Base-by-base conservation (phyloP, 768 basidiomycete species). In the Mrakia gelida region DNA sequence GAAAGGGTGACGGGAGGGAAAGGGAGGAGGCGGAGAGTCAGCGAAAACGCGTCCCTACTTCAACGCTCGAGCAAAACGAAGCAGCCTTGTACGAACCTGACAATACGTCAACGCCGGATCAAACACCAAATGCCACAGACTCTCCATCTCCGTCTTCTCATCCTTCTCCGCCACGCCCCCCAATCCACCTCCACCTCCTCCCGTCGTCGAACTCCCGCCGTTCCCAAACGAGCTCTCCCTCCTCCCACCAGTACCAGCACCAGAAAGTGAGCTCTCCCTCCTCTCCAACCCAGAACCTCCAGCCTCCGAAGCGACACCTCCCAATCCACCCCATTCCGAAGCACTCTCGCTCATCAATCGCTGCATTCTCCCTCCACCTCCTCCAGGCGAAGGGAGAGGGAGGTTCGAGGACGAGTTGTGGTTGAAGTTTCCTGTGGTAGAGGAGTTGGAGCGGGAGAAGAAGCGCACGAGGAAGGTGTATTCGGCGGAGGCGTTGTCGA, bases 401-500 rank as follows among this genome's bases (percentile, higher is more conserved):
- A 65, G 71, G 38, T 28, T 38, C 52, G 59, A 45, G 5, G 23
- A 15, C 13, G 54, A 26, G 43, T 52, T 16, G 30, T 41, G 16
- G 70, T 30, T 15, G 49, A 32, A 23, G 71, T 52, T 52, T 5
- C 49, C 49, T 13, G 49, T 52, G 49, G 28, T 34, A 23, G 54
- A n/a, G 41, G n/a, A 26, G 52, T 28, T 26, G 38, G 67, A 38
- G 43, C 65, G 78, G 9, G 88, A 86, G 86, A 98, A 98, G 86
- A 99, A 98, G 0, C 89, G 86, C 15, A 90, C 89, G 72, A 97
- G 85, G 81, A 98, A 98, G 1, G 90, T 87, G 84, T 95, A 96
- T 85, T 98, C 96, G 41, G 94, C 89, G 0, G 92, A 92, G 5
- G 93, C 91, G 82, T 99, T 98, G 86, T 98, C 95, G 88, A 96